These are phyloP conservation scores for Alternaria incomplexa DNA, from an alignment of 2,329 filamentous ascomycete genomes.

Conservation along the genomic window DNA sequence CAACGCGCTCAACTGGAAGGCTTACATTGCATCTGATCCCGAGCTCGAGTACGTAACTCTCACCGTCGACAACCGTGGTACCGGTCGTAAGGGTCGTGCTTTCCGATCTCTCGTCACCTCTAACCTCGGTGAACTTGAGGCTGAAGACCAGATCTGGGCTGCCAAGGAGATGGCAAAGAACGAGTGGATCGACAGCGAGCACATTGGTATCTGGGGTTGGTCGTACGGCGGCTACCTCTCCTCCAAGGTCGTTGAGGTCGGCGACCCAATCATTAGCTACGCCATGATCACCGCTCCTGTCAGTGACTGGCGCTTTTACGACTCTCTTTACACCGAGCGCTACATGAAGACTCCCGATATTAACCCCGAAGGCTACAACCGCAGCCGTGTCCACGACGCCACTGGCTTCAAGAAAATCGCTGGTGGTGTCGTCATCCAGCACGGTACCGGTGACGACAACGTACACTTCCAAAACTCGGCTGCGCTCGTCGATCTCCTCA, in stretches of 20 bases:
- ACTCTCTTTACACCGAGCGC: constrained; percentile 73
- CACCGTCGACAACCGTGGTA: constrained; percentile 72
- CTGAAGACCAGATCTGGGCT: constrained; percentile 71
- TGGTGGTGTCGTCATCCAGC: constrained; percentile 67
- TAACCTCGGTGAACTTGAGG: constrained; percentile 68
- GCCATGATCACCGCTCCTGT: constrained; percentile 71
- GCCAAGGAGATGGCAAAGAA: constrained; percentile 62
- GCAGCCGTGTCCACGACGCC: constrained; percentile 63
- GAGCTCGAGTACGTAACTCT: constrained; percentile 72
- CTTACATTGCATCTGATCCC: constrained; percentile 70
- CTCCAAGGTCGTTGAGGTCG: constrained; percentile 68
- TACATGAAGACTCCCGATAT: constrained; percentile 70
- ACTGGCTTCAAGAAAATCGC: constrained; percentile 67
- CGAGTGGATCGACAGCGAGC: constrained; percentile 62
- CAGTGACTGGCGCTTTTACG: constrained; percentile 73
- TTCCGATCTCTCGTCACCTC: constrained; percentile 66
- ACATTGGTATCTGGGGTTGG: constrained; percentile 73
- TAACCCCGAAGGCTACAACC: constrained; percentile 67
- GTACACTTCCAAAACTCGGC: constrained; percentile 74
- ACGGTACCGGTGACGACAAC: constrained; percentile 73
- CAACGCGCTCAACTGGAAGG: constrained; percentile 62
- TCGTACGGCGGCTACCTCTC: constrained; percentile 72
- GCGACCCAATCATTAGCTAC: constrained; percentile 66
- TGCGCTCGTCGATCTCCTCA: constrained; percentile 66
- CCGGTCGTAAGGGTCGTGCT: constrained; percentile 66